Conservation (phyloP, 148 eudicot species). For the Fagopyrum tataricum region DNA sequence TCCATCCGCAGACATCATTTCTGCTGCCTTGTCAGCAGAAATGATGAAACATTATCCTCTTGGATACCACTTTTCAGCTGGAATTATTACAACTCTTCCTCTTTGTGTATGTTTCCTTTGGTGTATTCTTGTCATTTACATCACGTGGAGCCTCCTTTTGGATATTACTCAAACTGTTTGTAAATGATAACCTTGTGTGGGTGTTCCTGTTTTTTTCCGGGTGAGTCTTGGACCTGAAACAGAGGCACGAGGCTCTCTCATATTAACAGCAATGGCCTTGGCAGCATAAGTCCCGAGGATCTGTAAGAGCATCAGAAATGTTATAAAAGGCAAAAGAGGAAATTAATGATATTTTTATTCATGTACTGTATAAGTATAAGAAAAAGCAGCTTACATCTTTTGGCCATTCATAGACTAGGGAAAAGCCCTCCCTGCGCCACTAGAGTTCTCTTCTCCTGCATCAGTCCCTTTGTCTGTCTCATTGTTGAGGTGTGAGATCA, state of each 20-base stretch:
- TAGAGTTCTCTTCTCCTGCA: too few relatives aligned
- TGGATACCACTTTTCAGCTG: constrained; percentile 80
- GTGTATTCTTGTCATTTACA: constrained; percentile 57
- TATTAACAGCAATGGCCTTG: constrained; percentile 77
- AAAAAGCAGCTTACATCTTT: too few relatives aligned
- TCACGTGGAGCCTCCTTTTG: constrained; percentile 93
- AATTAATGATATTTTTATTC: background rate
- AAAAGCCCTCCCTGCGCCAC: too few relatives aligned
- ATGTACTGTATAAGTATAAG: background rate
- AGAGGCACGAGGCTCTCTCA: constrained; percentile 75
- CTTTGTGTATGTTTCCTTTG: constrained; percentile 73
- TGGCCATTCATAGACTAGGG: too few relatives aligned
- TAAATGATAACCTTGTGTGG: constrained; percentile 61
- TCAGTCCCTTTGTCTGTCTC: too few relatives aligned
- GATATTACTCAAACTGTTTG: constrained; percentile 75
- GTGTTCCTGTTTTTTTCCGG: constrained; percentile 65
- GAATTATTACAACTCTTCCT: constrained; percentile 78
- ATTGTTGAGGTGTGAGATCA: too few relatives aligned
- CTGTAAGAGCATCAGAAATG: constrained; percentile 33
- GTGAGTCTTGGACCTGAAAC: constrained; percentile 61
- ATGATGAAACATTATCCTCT: constrained; percentile 67
- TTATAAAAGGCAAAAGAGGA: background rate
- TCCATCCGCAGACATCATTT: too few relatives aligned
- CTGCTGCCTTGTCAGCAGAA: too few relatives aligned
- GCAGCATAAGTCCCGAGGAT: constrained; percentile 87